Base-by-base conservation (phyloP, 441 rosid genomes). In the Adansonia gregorii region DNA sequence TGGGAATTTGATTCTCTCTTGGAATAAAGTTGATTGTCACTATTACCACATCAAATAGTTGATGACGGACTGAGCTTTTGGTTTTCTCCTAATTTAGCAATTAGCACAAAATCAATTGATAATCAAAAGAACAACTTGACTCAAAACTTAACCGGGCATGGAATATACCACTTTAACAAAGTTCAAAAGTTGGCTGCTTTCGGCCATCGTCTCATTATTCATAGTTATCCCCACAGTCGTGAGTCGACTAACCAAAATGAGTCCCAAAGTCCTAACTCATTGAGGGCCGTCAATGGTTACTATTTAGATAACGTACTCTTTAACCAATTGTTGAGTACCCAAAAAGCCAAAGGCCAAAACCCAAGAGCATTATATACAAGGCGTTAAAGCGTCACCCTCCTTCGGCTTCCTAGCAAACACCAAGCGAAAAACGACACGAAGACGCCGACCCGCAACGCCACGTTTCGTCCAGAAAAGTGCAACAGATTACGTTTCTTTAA, bases 401-500 rank as follows among this genome's bases (percentile, higher is more conserved):
- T 15, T 72, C n/a, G 49, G 22, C 43, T 6, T 15, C 15, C 4
- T 6, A 19, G 56, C 65, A 22, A 22, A 35, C 63, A 17, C 11
- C 8, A 1, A 12, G 51, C 9, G 35, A 27, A 27, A 80, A 19
- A 43, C 76, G 59, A 66, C 68, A 69, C 10, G 43, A 24, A 8
- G 5, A 61, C 0, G 12, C 51, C 65, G 81, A 65, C 84, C 87
- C 78, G 63, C 76, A 10, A 12, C 14, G 84, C 80, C 93, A 93
- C 93, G 93, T 88, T 94, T 88, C 84, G 52, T 0, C 1, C 27
- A 81, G 20, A 24, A 58, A 24, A 58, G 76, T 76, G 73, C 55
- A 63, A 22, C 48, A 82, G 98, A 95, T 90, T 86, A 87, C 94
- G 89, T 92, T 88, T 85, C 98, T 79, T 79, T 82, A 94, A 92